phyloP scores from a whole-genome alignment of 768 basidiomycete genomes.

The Rhodotorula kratochvilovae region DNA sequence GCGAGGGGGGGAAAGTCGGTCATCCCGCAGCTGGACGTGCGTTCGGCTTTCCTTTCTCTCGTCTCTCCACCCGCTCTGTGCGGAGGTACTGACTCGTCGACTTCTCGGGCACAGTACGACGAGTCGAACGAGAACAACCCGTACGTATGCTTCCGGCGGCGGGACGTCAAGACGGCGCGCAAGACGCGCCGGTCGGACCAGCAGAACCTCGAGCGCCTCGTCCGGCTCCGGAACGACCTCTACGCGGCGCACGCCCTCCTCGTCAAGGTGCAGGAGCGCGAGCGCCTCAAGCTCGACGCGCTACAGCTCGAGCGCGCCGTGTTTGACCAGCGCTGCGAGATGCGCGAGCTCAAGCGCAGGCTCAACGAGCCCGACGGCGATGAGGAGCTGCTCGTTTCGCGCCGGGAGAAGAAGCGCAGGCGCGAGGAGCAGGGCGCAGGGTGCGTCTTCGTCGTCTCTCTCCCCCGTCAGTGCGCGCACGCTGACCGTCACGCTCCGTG shows the following conservation, averaged over 20 bases:
- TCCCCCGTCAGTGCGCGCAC: background rate
- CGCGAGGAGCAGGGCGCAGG: slow-evolving; percentile 29
- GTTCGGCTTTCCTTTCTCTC: slow-evolving; percentile 43
- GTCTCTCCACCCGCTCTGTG: background rate
- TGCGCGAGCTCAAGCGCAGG: slow-evolving; percentile 76
- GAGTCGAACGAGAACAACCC: slow-evolving; percentile 84
- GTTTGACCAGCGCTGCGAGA: slow-evolving; percentile 70
- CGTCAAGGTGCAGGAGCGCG: slow-evolving; percentile 63
- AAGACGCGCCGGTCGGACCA: slow-evolving; percentile 90
- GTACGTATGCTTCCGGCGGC: slow-evolving; percentile 92
- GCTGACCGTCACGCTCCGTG: slow-evolving; percentile 42
- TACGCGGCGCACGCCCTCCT: slow-evolving; percentile 68
- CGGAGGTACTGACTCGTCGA: background rate
- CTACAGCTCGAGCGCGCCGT: slow-evolving; percentile 59
- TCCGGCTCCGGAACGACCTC: slow-evolving; percentile 73
- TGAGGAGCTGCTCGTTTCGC: slow-evolving; percentile 46
- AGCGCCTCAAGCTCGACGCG: slow-evolving; percentile 68
- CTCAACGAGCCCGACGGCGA: slow-evolving; percentile 51
- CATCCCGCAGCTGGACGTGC: slow-evolving; percentile 80
- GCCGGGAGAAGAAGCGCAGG: slow-evolving; percentile 42
- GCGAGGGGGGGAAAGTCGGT: slow-evolving; percentile 77
- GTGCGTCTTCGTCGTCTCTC: slow-evolving; percentile 9
- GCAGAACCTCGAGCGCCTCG: slow-evolving; percentile 80
- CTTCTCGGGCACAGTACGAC: slow-evolving; percentile 58
- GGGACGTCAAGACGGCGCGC: slow-evolving; percentile 86